Conservation (phyloP, 768 basidiomycete species). For the Gloeostereum incarnatum region DNA sequence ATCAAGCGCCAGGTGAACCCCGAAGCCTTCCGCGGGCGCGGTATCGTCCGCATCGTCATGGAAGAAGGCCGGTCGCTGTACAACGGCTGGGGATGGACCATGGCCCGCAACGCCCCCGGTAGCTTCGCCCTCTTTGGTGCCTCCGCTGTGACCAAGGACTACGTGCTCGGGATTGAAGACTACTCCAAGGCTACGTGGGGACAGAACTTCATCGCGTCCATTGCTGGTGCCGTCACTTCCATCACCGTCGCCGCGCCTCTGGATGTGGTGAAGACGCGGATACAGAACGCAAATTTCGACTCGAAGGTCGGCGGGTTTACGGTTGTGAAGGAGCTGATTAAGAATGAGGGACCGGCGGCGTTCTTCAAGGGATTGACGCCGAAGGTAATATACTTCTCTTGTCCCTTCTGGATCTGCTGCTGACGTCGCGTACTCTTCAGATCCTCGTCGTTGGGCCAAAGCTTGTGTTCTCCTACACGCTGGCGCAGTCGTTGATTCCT, state of each 20-base stretch:
- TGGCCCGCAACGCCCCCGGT: slow-evolving; percentile 95
- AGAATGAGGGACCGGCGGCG: slow-evolving; percentile 73
- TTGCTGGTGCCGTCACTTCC: slow-evolving; percentile 89
- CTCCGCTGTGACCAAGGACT: slow-evolving; percentile 91
- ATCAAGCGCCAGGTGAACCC: slow-evolving; percentile 99
- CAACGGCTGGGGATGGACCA: slow-evolving; percentile 98
- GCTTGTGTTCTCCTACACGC: slow-evolving; percentile 95
- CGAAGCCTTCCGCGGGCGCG: slow-evolving; percentile 94
- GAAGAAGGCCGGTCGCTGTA: slow-evolving; percentile 92
- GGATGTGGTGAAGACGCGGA: slow-evolving; percentile 93
- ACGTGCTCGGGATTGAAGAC: slow-evolving; percentile 79
- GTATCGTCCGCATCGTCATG: slow-evolving; percentile 78
- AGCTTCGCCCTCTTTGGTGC: slow-evolving; percentile 96
- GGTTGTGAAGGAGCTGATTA: slow-evolving; percentile 78
- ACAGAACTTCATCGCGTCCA: slow-evolving; percentile 95
- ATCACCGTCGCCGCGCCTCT: slow-evolving; percentile 96
- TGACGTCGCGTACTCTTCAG: slow-evolving; percentile 30
- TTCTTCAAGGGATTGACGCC: slow-evolving; percentile 98
- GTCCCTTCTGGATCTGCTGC: slow-evolving; percentile 21
- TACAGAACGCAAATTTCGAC: slow-evolving; percentile 98
- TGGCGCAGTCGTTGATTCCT: slow-evolving; percentile 94
- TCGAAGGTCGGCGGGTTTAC: slow-evolving; percentile 70
- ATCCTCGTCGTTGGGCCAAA: slow-evolving; percentile 96
- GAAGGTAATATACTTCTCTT: slow-evolving; percentile 46
- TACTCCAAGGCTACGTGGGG: slow-evolving; percentile 94